Conservation (phyloP, 2,329 filamentous ascomycete species). For the Fusarium sp. region DNA sequence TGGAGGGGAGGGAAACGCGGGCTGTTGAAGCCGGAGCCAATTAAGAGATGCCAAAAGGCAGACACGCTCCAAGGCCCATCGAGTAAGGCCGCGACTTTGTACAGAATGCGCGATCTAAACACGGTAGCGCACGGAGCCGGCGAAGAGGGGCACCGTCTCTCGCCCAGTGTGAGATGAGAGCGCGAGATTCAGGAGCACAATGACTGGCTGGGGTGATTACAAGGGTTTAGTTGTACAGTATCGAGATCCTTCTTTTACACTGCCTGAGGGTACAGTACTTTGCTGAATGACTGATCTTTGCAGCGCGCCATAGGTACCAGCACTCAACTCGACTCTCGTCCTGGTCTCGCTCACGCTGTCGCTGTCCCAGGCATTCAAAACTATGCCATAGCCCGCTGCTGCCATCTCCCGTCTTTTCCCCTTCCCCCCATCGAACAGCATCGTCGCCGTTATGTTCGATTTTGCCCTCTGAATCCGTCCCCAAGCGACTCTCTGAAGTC, state of each 20-base stretch:
- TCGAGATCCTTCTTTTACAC: neutral
- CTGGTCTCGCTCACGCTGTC: conserved; percentile 37
- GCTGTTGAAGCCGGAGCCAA: conserved; percentile 35
- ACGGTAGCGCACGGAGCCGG: conserved; percentile 32
- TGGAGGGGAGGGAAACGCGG: conserved; percentile 32
- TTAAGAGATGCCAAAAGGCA: conserved; percentile 38
- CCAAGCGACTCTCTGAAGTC: conserved; percentile 65
- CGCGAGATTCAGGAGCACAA: neutral
- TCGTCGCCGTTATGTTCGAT: conserved; percentile 63
- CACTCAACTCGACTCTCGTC: conserved; percentile 33
- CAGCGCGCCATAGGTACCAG: conserved; percentile 34
- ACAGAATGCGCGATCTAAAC: conserved; percentile 22
- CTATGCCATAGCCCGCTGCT: conserved; percentile 48
- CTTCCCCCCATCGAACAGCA: conserved; percentile 60
- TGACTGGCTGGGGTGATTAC: conserved; percentile 28
- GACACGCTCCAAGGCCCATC: conserved; percentile 38
- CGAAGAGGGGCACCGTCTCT: conserved; percentile 16
- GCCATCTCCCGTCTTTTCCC: conserved; percentile 48
- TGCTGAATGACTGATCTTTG: conserved; percentile 7
- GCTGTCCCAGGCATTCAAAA: conserved; percentile 47
- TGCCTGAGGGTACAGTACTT: conserved; percentile 27
- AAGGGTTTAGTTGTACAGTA: conserved; percentile 27
- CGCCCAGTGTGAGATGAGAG: conserved; percentile 19
- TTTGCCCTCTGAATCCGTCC: conserved; percentile 59
- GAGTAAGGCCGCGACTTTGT: conserved; percentile 30